phyloP scores from a whole-genome alignment of 441 rosid species.

The Aquilaria agallochum region DNA sequence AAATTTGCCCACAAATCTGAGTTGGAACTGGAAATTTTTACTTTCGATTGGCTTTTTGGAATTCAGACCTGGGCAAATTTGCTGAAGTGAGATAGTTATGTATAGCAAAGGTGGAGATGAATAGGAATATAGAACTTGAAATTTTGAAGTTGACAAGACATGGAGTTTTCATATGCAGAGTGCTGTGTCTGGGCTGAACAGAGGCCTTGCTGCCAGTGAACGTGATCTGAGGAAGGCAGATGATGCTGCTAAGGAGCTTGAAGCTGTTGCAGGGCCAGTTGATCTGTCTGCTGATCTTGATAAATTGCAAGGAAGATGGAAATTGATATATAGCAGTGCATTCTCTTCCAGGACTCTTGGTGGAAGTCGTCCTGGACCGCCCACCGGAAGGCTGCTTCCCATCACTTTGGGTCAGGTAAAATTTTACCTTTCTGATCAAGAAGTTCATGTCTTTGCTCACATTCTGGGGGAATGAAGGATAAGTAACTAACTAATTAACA shows the following conservation, averaged over 20 bases:
- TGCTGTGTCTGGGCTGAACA: conserved; percentile 76
- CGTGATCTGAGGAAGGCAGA: conserved; percentile 68
- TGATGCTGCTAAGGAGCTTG: conserved; percentile 68
- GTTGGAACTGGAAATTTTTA: too few relatives aligned
- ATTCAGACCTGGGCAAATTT: background rate
- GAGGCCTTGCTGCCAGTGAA: conserved; percentile 73
- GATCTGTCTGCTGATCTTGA: conserved; percentile 55
- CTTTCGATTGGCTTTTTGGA: too few relatives aligned
- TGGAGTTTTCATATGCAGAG: conserved; percentile 38
- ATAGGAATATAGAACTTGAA: background rate
- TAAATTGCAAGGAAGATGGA: conserved; percentile 88
- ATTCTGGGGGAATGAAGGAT: too few relatives aligned
- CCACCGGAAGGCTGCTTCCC: conserved; percentile 82
- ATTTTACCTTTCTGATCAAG: conserved; percentile 7
- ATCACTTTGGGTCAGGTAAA: conserved; percentile 87
- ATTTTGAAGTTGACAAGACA: background rate
- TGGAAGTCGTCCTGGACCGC: conserved; percentile 91
- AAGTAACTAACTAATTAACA: too few relatives aligned
- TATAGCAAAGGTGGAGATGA: background rate
- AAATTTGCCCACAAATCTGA: too few relatives aligned
- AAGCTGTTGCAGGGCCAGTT: conserved; percentile 58
- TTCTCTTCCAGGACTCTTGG: conserved; percentile 87
- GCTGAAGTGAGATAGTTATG: background rate
- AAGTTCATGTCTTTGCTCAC: background rate
- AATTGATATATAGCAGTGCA: conserved; percentile 81